phyloP scores from a whole-genome alignment of 2,329 filamentous ascomycete species.

The Alternaria metachromatica region DNA sequence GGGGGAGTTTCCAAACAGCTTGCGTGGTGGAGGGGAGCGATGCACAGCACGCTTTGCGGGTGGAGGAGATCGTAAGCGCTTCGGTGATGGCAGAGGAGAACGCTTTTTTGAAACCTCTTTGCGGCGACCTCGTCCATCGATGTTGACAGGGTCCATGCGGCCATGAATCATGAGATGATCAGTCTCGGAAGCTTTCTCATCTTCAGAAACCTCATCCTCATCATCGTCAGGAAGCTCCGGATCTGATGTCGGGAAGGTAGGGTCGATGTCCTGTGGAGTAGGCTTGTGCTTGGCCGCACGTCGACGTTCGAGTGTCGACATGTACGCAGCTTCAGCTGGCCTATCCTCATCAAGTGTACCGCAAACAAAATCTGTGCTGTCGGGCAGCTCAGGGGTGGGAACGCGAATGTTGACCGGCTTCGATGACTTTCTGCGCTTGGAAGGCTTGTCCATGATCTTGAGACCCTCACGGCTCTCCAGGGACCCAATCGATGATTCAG shows the following conservation, averaged over 20 bases:
- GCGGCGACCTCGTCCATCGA: constrained; percentile 51
- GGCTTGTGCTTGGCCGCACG: constrained; percentile 80
- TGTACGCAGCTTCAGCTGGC: constrained; percentile 90
- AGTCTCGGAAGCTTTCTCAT: constrained; percentile 58
- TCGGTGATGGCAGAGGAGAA: constrained; percentile 65
- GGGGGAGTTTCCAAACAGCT: constrained; percentile 74
- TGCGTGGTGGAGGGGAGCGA: constrained; percentile 54
- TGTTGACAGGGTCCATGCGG: constrained; percentile 71
- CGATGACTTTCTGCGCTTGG: constrained; percentile 54
- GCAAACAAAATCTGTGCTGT: constrained; percentile 99
- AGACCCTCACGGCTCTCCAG: constrained; percentile 47
- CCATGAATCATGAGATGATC: constrained; percentile 73
- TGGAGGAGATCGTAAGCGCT: constrained; percentile 64
- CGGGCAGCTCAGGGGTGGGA: constrained; percentile 80
- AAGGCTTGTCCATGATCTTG: constrained; percentile 34
- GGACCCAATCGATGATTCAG: constrained; percentile 63
- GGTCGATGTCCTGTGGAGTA: constrained; percentile 90
- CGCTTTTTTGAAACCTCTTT: constrained; percentile 41
- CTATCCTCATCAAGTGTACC: constrained; percentile 96
- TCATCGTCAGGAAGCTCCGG: constrained; percentile 83
- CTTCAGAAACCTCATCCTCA: constrained; percentile 56
- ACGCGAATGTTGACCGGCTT: constrained; percentile 65
- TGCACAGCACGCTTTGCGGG: constrained; percentile 45
- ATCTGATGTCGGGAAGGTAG: constrained; percentile 94
- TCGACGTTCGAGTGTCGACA: constrained; percentile 81